Evolutionary conservation across 1,284 basidiomycete species (phyloP).

Genomic region (Microbotryomycetes sp.): DNA sequence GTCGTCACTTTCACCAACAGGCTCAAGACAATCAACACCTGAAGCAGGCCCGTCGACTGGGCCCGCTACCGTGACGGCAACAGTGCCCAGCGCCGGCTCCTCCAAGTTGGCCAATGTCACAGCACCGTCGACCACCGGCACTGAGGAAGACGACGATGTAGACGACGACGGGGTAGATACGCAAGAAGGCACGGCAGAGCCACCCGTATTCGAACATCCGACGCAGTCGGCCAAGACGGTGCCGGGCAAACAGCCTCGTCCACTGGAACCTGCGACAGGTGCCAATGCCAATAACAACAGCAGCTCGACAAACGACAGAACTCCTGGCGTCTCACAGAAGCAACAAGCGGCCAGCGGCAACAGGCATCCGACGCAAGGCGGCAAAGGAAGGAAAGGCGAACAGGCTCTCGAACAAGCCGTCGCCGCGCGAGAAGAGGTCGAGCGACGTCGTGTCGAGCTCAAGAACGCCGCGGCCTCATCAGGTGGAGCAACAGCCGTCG

Average conservation of each 20-base stretch:
- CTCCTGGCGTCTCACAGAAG: not conserved
- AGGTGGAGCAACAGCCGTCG: constrained; percentile 5
- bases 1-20: not conserved
- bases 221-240: not conserved
- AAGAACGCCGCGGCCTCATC: constrained; percentile 19
- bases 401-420: constrained; percentile 32
- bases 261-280: not conserved
- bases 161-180: not conserved
- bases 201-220: not conserved
- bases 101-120: not conserved
- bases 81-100: not conserved
- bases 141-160: not conserved
- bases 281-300: not conserved
- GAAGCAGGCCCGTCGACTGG: not conserved
- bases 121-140: not conserved
- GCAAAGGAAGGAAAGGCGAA: constrained; percentile 28
- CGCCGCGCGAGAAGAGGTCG: constrained; percentile 31
- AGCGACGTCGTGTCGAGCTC: constrained; percentile 24
- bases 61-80: not conserved
- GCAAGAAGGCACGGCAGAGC: no score
- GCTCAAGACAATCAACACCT: not conserved
- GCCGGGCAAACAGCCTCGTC: constrained; percentile 1
- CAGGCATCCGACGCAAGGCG: constrained; percentile 20
- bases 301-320: no score
- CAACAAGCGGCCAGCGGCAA: not conserved